Evolutionary conservation across 495 filamentous ascomycete genomes (phyloP).

Genomic region (Haplographium delicatum): DNA sequence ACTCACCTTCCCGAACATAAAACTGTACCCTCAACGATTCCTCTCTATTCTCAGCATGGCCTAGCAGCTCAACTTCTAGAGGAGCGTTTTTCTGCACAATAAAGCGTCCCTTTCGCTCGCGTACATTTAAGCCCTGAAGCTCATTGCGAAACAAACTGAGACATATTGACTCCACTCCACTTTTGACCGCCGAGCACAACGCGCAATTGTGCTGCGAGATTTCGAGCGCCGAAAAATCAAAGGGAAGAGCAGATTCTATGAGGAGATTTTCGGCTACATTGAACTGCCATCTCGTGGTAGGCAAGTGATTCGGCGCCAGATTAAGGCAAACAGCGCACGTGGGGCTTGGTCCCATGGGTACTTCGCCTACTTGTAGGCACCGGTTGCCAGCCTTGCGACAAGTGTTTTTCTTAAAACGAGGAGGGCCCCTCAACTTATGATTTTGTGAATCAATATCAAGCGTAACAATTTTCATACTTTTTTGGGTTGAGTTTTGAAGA

Average conservation of each 20-base stretch:
- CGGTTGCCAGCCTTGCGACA: background rate
- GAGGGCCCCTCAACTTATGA: background rate
- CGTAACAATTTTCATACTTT: background rate
- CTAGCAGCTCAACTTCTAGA: background rate
- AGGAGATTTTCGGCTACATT: background rate
- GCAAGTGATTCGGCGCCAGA: background rate
- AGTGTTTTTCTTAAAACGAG: too few relatives aligned
- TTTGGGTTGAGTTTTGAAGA: background rate
- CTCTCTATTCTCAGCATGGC: background rate
- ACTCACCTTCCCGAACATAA: background rate
- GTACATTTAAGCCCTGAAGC: background rate
- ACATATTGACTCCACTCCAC: background rate
- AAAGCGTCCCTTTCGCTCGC: background rate
- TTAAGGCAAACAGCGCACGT: background rate
- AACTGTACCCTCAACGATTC: background rate
- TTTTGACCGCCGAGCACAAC: background rate
- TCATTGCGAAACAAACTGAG: background rate
- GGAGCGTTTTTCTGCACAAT: background rate
- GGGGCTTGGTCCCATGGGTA: background rate
- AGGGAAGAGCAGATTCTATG: background rate
- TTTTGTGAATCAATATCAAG: background rate
- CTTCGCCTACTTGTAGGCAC: background rate
- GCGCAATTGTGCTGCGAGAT: background rate
- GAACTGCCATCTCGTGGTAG: background rate
- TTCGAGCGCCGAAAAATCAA: background rate